Base-by-base conservation (phyloP, 129 eudicot species). In the Escallonia rubra region DNA sequence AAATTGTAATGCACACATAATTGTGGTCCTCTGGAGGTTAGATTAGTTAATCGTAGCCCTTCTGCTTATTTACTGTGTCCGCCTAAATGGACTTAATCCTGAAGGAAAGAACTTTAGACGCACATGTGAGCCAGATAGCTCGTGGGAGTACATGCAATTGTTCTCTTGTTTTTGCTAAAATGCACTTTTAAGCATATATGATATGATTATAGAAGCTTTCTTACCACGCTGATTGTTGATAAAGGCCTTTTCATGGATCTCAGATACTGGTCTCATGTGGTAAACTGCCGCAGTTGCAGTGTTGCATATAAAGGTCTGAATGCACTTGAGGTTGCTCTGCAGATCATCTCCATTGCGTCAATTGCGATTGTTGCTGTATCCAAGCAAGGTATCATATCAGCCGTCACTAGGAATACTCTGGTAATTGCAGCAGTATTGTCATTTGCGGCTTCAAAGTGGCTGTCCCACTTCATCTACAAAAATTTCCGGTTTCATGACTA, bases 191-290 rank as follows among this genome's bases (percentile, higher is more conserved):
- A 23, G 34, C 34, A 23, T 23, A 23, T 23, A 23, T 23, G 34
- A 23, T 23, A 23, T 23, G 34, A 23, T 23, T 23, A 23, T 23
- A 23, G 34, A 23, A 23, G 34, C 34, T 23, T 23, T 23, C 34
- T 23, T 23, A 23, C 34, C 34, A 23, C 34, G 34, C 34, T 23
- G 34, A 23, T 23, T 23, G 34, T 23, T 54, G 59, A 54, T 11
- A 54, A 54, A 7, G 2, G 6, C 13, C 34, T 11, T 8, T 44
- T 16, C 16, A 50, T 8, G 8, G 38, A 23, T 78, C 65, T 79
- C 80, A 89, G 96, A 84, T 90, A 90, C 72, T 72, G 97, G 95
- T 62, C 80, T 41, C 97, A 90, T 49, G 85, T 82, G 57, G 85
- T 82, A 75, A 84, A 75, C 54, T 90, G 97, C 42, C 71, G 81